phyloP scores from a whole-genome alignment of 495 filamentous ascomycete species.

The Penicillium turbatum region DNA sequence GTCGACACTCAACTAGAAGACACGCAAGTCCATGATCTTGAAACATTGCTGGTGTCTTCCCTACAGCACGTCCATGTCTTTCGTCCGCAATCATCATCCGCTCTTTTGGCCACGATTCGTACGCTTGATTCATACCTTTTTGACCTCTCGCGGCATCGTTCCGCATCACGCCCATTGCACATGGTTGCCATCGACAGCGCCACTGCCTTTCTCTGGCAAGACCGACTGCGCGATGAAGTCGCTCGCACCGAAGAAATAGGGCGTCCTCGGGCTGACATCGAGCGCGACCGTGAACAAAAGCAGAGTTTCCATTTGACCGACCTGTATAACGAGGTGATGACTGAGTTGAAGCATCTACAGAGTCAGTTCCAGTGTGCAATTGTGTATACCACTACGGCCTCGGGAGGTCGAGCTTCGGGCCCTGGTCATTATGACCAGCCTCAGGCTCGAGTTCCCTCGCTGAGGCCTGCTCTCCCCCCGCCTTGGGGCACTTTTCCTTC shows the following conservation, averaged over 20 bases:
- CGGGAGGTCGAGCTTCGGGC: conserved; percentile 25
- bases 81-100: conserved; percentile 49
- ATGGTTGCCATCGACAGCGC: conserved; percentile 51
- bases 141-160: conserved; percentile 43
- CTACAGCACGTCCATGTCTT: conserved; percentile 52
- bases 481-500: conserved; percentile 47
- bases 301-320: conserved; percentile 33
- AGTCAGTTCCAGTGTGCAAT: conserved; percentile 37
- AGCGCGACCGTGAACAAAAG: conserved; percentile 26
- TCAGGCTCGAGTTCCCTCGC: conserved; percentile 26
- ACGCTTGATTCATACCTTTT: conserved; percentile 50
- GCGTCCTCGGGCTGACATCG: conserved; percentile 27
- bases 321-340: conserved; percentile 33
- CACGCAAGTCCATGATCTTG: conserved; percentile 14
- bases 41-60: conserved; percentile 30
- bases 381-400: conserved; percentile 35
- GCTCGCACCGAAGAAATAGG: conserved; percentile 39
- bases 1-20: background rate
- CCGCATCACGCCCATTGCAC: conserved; percentile 42
- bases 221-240: conserved; percentile 47
- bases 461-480: conserved; percentile 41
- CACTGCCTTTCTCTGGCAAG: conserved; percentile 56
- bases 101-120: conserved; percentile 49
- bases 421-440: conserved; percentile 36
- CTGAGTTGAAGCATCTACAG: conserved; percentile 35